A percentile compares a stretch with the other conserved stretches of the same genome.
Conservation (phyloP, 441 rosid species). For the Euphorbia corollata region DNA sequence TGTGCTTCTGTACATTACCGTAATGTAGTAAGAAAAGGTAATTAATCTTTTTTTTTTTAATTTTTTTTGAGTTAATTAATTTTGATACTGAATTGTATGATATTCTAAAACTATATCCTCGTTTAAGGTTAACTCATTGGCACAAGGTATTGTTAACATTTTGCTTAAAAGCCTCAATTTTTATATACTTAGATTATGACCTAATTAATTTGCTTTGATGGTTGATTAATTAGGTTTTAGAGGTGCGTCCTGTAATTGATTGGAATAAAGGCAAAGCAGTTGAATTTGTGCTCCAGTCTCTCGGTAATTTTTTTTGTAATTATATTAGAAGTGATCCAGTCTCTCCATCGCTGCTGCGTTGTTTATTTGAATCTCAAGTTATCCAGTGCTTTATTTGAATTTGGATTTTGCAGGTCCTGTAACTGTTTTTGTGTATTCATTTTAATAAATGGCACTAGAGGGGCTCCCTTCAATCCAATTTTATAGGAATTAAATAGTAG, state of each 20-base stretch:
- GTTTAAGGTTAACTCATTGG: constrained; percentile 74
- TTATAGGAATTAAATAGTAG: too few species aligned
- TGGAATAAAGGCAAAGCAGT: constrained; percentile 97
- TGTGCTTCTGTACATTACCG: constrained; percentile 94
- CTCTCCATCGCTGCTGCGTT: too few species aligned
- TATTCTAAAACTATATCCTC: constrained; percentile 66
- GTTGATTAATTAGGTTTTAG: constrained; percentile 55
- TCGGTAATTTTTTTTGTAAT: constrained; percentile 56
- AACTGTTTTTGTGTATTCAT: too few species aligned
- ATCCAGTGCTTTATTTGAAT: too few species aligned
- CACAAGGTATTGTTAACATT: constrained; percentile 59
- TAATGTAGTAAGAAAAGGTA: constrained; percentile 89
- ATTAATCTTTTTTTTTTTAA: not conserved
- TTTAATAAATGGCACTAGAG: too few species aligned
- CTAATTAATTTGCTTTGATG: not conserved
- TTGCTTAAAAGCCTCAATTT: not conserved
- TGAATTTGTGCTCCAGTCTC: constrained; percentile 77
- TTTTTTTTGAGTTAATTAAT: too few species aligned
- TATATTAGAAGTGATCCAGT: too few species aligned
- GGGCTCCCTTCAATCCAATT: too few species aligned
- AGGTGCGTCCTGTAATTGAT: constrained; percentile 81
- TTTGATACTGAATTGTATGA: constrained; percentile 27
- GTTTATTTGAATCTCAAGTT: too few species aligned
- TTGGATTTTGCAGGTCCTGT: too few species aligned
- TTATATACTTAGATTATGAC: not conserved